Evolutionary conservation across 495 filamentous ascomycete genomes (phyloP), one percentile per base, ranked within the genome.

Genomic region (Evernia prunastri): DNA sequence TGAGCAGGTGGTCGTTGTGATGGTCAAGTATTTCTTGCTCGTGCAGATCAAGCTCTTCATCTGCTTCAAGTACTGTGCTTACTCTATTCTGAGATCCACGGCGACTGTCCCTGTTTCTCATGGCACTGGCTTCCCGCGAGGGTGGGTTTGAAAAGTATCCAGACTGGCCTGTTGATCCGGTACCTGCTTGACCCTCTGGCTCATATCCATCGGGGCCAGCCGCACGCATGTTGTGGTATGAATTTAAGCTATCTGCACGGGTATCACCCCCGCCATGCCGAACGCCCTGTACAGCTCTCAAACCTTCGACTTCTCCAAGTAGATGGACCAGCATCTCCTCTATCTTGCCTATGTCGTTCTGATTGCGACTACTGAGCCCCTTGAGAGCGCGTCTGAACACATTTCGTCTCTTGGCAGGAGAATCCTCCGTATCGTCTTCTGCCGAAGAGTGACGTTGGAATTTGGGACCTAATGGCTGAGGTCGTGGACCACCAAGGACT

Each of bases 281-380:
- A 36, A 71, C 64, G 56, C 77, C 78, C 60, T 84, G 81, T 25
- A 70, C 82, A 39, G 84, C 82, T 68, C 96, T 96, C 57, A 99
- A 78, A 40, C 86, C 87, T 70, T 96, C 91, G 29, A 99, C 91
- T 71, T 99, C 92, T 59, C 82, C 89, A 37, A 97, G 84, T 39
- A 99, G 80, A 71, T 94, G 91, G 64, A 90, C 88, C 49, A 99
- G 81, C 92, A 99, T 96, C 35, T 89, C 90, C 76, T 99, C 95
- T 68, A 99, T 96, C 73, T 89, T 91, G 61, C 85, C 79, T 25
- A 99, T 80, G 69, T 99, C 94, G 69, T 89, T 95, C 18, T 86
- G 82, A 51, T 90, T 92, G 75, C 91, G 93, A 68, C 89, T 81
- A 67, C 89, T 88, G 45, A 99, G 77, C 6, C 93, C 92, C 71